Evolutionary conservation across 1,284 basidiomycete genomes (phyloP).

Genomic region (Cutaneotrichosporon cutaneum): DNA sequence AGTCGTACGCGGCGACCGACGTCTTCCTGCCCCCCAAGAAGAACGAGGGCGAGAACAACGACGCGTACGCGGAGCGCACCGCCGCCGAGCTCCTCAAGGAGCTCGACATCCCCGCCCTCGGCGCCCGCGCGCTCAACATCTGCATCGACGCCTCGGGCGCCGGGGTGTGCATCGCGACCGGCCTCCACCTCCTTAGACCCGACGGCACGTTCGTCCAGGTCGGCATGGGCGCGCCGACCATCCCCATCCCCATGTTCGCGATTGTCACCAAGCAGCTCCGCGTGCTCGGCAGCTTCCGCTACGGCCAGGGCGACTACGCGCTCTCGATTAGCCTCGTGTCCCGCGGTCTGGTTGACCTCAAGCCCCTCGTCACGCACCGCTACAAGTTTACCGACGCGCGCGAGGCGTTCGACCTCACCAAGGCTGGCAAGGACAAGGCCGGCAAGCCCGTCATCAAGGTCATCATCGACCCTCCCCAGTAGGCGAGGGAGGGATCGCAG

Average conservation of each 20-base stretch:
- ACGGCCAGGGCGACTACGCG: conserved; percentile 53
- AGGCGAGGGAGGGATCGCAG: no score
- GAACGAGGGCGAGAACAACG: conserved; percentile 64
- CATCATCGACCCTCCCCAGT: conserved; percentile 48
- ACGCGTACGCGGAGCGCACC: conserved; percentile 62
- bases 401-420: conserved; percentile 58
- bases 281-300: conserved; percentile 52
- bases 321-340: conserved; percentile 60
- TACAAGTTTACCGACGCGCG: conserved; percentile 57
- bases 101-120: conserved; percentile 55
- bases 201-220: conserved; percentile 57
- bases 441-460: conserved; percentile 55
- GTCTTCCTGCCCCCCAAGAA: conserved; percentile 66
- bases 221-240: conserved; percentile 48
- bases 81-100: conserved; percentile 53
- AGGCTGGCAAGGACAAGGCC: conserved; percentile 66
- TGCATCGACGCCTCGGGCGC: conserved; percentile 63
- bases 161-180: conserved; percentile 63
- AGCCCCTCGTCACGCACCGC: conserved; percentile 61
- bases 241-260: conserved; percentile 47
- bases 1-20: conserved; percentile 78
- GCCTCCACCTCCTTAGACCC: conserved; percentile 61
- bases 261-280: conserved; percentile 50
- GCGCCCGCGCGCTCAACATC: conserved; percentile 58
- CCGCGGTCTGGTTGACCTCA: conserved; percentile 58